These are phyloP conservation scores for Zanthoxylum bungeanum DNA, from an alignment of 345 rosid species.

Conservation along the genomic window DNA sequence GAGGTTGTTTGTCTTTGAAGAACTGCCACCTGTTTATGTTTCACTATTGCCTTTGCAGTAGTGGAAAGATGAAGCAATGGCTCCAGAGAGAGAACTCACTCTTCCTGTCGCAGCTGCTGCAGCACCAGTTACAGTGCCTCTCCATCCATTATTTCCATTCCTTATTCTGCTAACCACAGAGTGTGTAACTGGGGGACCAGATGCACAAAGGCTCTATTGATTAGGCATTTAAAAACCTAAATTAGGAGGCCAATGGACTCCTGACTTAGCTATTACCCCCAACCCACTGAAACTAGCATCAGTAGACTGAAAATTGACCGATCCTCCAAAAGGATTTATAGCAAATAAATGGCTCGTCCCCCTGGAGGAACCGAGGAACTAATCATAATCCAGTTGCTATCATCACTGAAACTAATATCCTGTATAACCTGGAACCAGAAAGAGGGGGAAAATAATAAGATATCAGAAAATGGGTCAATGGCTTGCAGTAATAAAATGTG, in stretches of 20 bases:
- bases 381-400: conserved; percentile 85
- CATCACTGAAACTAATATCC: conserved; percentile 85
- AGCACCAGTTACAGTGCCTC: conserved; percentile 68
- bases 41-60: conserved; percentile 47
- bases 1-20: conserved; percentile 43
- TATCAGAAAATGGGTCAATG: neutral
- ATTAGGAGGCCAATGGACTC: conserved; percentile 38
- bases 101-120: conserved; percentile 91
- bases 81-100: conserved; percentile 54
- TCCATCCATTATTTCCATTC: conserved; percentile 77
- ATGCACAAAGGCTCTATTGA: conserved; percentile 37
- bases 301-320: conserved; percentile 33
- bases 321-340: conserved; percentile 58
- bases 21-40: conserved; percentile 24
- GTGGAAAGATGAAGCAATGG: conserved; percentile 74
- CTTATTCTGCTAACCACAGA: conserved; percentile 82
- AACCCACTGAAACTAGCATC: conserved; percentile 30
- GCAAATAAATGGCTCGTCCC: conserved; percentile 97
- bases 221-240: conserved; percentile 25
- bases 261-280: conserved; percentile 29
- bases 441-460: neutral
- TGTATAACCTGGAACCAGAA: conserved; percentile 70
- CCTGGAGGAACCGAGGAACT: conserved; percentile 89
- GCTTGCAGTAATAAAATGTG: neutral
- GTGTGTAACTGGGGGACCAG: conserved; percentile 61